Evolutionary conservation across 768 basidiomycete genomes (phyloP), one percentile per base, ranked within the genome.

Genomic region (Mycena floridula): DNA sequence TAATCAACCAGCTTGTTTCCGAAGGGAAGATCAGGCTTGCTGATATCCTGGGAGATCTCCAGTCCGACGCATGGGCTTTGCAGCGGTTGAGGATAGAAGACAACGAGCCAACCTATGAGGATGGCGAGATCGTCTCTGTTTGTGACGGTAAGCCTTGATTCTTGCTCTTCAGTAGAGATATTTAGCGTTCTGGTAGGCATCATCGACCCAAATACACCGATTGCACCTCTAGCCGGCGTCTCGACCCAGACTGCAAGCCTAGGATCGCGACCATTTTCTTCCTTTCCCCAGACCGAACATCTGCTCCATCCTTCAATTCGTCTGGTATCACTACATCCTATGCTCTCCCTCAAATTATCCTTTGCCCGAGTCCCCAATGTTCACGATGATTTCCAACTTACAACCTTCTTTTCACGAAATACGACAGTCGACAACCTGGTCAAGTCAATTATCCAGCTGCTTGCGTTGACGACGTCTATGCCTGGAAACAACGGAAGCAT

Each of bases 301-400:
- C 65, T 85, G 27, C 83, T 85, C 54, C 67, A 68, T 2, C 82
- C 89, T 8, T 62, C 71, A 3, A 59, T 91, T 30, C 82, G 88
- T 1, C 67, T 93, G 35, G 81, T 91, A 2, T 85, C 85, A 5
- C 67, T 82, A 2, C 77, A 90, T 52, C 73, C 81, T 4, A 60
- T 67, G 13, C 69, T 87, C n/a, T 69, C 70, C 0, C 35, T 83
- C 18, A 61, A 65, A 2, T 55, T 86, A 28, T 56, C 68, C 0
- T 85, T 89, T 60, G 59, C 73, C 35, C 79, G 85, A 37, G 76
- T 91, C 13, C 87, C 87, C 2, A 84, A 89, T 59, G 77, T 91
- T 46, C 75, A 82, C 41, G 89, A 91, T 53, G 82, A 72, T 2
- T 89, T 82, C 54, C 54, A 66, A 50, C 81, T 82, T 68, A 81